Conservation (phyloP, 1,139 yeast genomes). For the Ashbya aceris region DNA sequence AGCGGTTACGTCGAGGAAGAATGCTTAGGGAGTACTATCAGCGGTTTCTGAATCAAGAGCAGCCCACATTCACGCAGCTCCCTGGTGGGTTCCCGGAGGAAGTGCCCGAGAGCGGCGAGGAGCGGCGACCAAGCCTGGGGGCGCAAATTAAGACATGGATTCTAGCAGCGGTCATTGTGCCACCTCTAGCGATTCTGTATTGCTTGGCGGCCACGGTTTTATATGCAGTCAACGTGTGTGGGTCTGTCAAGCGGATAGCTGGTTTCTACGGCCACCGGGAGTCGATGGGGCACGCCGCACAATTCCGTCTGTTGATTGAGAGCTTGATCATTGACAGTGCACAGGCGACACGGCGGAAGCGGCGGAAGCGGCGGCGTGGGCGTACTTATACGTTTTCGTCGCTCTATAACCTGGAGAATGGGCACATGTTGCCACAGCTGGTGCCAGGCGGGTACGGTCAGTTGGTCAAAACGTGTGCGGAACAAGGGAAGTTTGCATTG, state of each 20-base stretch:
- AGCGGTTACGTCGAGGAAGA: background rate
- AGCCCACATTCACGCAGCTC: conserved; percentile 11
- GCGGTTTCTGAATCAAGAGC: conserved; percentile 9
- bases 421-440: conserved; percentile 12
- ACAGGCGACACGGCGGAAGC: background rate
- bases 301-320: conserved; percentile 15
- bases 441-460: conserved; percentile 23
- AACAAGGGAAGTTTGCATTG: conserved; percentile 43
- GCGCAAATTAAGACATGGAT: background rate
- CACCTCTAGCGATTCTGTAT: conserved; percentile 20
- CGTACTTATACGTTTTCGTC: conserved; percentile 16
- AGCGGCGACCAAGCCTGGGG: background rate
- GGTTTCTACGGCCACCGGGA: conserved; percentile 19
- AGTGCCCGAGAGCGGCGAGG: conserved; percentile 4
- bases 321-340: conserved; percentile 10
- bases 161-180: conserved; percentile 7
- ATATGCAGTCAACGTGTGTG: conserved; percentile 11
- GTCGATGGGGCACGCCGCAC: conserved; percentile 13
- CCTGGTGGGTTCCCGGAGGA: conserved; percentile 13
- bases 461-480: conserved; percentile 19
- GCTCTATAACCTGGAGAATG: conserved; percentile 19
- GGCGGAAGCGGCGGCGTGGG: background rate
- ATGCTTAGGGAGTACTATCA: conserved; percentile 13
- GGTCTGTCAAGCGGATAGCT: conserved; percentile 17
- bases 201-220: conserved; percentile 13